phyloP scores from a whole-genome alignment of 352 stramenopile species.

The Pythium periplocum region DNA sequence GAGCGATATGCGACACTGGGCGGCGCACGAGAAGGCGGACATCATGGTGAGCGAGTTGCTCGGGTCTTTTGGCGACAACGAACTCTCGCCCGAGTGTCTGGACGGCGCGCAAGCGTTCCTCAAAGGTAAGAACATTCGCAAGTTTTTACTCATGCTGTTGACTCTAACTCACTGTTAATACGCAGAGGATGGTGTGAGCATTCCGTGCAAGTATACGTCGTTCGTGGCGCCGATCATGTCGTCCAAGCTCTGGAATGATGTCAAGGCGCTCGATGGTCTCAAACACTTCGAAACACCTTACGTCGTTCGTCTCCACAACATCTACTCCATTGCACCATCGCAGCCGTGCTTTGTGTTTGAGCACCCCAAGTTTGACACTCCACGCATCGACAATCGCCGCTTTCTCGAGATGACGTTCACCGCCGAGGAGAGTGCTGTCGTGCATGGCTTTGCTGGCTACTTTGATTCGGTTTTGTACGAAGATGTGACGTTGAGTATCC shows the following conservation, averaged over 20 bases:
- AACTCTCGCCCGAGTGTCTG: constrained; percentile 98
- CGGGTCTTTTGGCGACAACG: constrained; percentile 97
- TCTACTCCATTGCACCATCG: constrained; percentile 79
- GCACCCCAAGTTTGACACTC: constrained; percentile 78
- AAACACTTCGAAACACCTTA: constrained; percentile 96
- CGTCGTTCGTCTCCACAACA: constrained; percentile 94
- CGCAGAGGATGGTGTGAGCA: constrained; percentile 81
- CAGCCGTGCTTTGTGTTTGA: constrained; percentile 92
- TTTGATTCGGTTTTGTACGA: constrained; percentile 95
- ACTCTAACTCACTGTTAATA: not conserved
- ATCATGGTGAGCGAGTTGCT: constrained; percentile 96
- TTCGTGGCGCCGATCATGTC: constrained; percentile 95
- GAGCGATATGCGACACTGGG: constrained; percentile 84
- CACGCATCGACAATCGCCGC: constrained; percentile 83
- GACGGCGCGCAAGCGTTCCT: constrained; percentile 93
- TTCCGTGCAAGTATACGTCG: constrained; percentile 91
- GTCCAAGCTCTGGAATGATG: constrained; percentile 90
- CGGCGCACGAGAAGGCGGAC: constrained; percentile 83
- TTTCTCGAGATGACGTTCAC: constrained; percentile 49
- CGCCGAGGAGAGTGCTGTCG: constrained; percentile 44
- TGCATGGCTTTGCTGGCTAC: constrained; percentile 96
- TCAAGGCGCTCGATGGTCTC: constrained; percentile 66
- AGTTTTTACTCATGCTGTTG: no score
- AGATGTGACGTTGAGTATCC: constrained; percentile 93
- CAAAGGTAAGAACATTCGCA: constrained; percentile 39